Percentiles rank a stretch among this genome's conserved stretches.
Evolutionary conservation across 805 yeast species (phyloP).

Genomic region (Teunomyces gatunensis): DNA sequence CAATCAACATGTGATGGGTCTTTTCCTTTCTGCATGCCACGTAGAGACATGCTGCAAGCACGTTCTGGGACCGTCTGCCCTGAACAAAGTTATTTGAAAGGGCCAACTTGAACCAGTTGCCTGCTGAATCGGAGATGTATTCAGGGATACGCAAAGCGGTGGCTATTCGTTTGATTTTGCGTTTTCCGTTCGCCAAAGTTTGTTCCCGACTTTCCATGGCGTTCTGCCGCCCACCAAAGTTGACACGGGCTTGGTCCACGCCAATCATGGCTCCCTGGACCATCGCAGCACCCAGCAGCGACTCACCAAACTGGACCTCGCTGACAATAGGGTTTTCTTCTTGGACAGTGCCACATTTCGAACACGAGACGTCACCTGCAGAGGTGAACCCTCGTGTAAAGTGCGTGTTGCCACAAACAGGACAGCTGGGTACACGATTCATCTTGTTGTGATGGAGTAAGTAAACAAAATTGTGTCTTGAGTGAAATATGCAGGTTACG

Average conservation of each 20-base stretch:
- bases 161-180: conserved; percentile 78
- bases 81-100: conserved; percentile 87
- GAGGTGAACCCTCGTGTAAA: conserved; percentile 21
- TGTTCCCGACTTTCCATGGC: conserved; percentile 86
- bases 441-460: background rate
- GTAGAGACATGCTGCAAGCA: conserved; percentile 90
- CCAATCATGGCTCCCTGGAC: conserved; percentile 94
- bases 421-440: conserved; percentile 13
- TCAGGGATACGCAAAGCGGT: conserved; percentile 77
- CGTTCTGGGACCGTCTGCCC: conserved; percentile 95
- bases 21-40: conserved; percentile 89
- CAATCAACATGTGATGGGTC: conserved; percentile 94
- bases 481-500: background rate
- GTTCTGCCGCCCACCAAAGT: conserved; percentile 63
- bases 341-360: conserved; percentile 78
- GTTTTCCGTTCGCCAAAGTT: conserved; percentile 79
- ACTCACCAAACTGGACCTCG: conserved; percentile 92
- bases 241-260: conserved; percentile 77
- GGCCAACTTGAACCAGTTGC: conserved; percentile 86
- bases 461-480: background rate
- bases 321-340: conserved; percentile 94
- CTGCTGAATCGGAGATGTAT: conserved; percentile 79
- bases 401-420: conserved; percentile 21
- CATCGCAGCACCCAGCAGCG: conserved; percentile 89
- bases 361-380: conserved; percentile 78